These are phyloP conservation scores for Gremmenia infestans DNA, from an alignment of 2,329 filamentous ascomycete genomes.

Conservation along the genomic window DNA sequence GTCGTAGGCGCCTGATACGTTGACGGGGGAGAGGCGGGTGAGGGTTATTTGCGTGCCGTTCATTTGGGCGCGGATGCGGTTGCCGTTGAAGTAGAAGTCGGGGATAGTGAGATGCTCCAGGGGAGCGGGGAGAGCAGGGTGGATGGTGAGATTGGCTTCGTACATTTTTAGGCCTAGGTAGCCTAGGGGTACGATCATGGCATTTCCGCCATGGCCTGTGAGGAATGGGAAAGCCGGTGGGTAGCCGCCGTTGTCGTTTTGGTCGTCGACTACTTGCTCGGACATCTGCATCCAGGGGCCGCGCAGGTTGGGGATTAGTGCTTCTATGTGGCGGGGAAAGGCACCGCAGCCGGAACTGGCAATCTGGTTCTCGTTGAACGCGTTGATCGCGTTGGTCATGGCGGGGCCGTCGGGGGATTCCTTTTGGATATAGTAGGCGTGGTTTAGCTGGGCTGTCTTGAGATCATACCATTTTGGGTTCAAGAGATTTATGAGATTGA, in stretches of 20 bases:
- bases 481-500: slow-evolving; percentile 12
- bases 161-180: slow-evolving; percentile 61
- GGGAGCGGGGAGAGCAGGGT: slow-evolving; percentile 60
- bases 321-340: slow-evolving; percentile 62
- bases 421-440: slow-evolving; percentile 12
- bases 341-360: slow-evolving; percentile 62
- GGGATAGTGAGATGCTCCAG: slow-evolving; percentile 34
- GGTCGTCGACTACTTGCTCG: slow-evolving; percentile 61
- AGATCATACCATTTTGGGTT: slow-evolving; percentile 1
- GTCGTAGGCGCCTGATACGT: slow-evolving; percentile 19
- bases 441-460: background rate
- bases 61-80: slow-evolving; percentile 7
- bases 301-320: slow-evolving; percentile 57
- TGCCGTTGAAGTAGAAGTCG: slow-evolving; percentile 21
- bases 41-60: slow-evolving; percentile 49
- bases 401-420: slow-evolving; percentile 51
- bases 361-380: slow-evolving; percentile 61
- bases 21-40: slow-evolving; percentile 38
- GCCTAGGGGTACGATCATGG: slow-evolving; percentile 61
- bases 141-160: slow-evolving; percentile 54
- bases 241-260: slow-evolving; percentile 54
- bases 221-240: slow-evolving; percentile 68
- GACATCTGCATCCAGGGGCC: slow-evolving; percentile 67
- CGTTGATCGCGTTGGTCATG: slow-evolving; percentile 70
- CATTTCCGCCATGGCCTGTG: slow-evolving; percentile 65